Evolutionary conservation across 2,329 filamentous ascomycete genomes (phyloP), one percentile per base, ranked within the genome.

Genomic region (Xylariomycetidae sp.): DNA sequence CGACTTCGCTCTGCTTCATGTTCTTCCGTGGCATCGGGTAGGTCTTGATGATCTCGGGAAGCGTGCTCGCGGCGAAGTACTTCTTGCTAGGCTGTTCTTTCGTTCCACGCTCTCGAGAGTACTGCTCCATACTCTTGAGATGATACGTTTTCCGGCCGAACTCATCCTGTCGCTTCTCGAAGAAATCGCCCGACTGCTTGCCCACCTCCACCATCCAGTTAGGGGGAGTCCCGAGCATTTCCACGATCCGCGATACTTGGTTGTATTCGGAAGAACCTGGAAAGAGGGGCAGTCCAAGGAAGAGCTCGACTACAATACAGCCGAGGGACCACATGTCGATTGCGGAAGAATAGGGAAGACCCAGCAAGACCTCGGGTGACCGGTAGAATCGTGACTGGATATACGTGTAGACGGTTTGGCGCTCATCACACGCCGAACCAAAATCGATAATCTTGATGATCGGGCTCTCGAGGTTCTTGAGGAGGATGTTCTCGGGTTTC

Each of bases 391-490:
- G 76, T 8, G 92, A 98, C 60, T 98, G 92, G 40, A 98, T 98
- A 59, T 98, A 98, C 5, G 92, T 98, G 60, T 98, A 98, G 18
- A 98, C 92, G 1, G 92, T 98, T 59, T 98, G 92, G 31, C 92
- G 81, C 64, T 98, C 92, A 59, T 98, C 92, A 60, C 92, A 98
- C 10, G 92, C 92, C 23, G 92, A 98, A 26, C 92, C 92, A 56
- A 98, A 98, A 70, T 98, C 92, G 58, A 98, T 98, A 53, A 98
- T 95, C 62, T 98, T 98, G 73, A 98, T 98, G 48, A 98, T 96
- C 3, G 92, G 92, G 52, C 90, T 96, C 60, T 98, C 92, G 25
- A 98, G 78, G 57, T 98, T 98, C 63, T 98, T 98, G 34, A 98
- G 70, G 26, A 98, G 65, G 37, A 98, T 98, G 50, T 98, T 98